Conservation (phyloP, 495 filamentous ascomycete genomes). For the Podospora comata region DNA sequence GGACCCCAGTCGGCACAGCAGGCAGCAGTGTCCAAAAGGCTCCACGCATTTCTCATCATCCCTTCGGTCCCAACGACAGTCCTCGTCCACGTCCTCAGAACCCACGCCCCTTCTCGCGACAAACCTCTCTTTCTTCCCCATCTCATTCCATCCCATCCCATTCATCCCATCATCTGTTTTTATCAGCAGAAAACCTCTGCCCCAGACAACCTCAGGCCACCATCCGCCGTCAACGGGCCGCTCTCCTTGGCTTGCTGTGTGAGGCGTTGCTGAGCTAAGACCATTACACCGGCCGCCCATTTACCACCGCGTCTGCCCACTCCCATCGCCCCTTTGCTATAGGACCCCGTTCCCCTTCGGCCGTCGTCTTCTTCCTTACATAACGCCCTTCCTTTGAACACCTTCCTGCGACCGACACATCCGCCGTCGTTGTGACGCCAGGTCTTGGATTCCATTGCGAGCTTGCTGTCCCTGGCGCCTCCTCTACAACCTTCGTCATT, state of each 20-base stretch:
- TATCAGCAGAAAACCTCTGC: slow-evolving; percentile 10
- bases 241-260: not conserved
- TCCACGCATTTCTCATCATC: slow-evolving; percentile 38
- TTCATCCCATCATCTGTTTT: slow-evolving; percentile 13
- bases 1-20: slow-evolving; percentile 28
- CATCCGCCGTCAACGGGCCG: not conserved
- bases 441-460: slow-evolving; percentile 8
- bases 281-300: not conserved
- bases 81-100: slow-evolving; percentile 1
- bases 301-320: slow-evolving; percentile 3
- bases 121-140: slow-evolving; percentile 15
- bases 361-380: slow-evolving; percentile 13
- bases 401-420: not conserved
- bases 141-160: slow-evolving; percentile 17
- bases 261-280: slow-evolving; percentile 11
- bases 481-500: not conserved
- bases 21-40: slow-evolving; percentile 32
- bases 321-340: slow-evolving; percentile 12
- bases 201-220: not conserved
- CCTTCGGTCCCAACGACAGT: slow-evolving; percentile 1
- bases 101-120: slow-evolving; percentile 18
- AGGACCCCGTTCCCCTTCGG: slow-evolving; percentile 19
- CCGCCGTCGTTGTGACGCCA: slow-evolving; percentile 7
- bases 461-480: slow-evolving; percentile 10
- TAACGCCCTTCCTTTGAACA: not conserved